These are phyloP conservation scores for Yarrowia bubula DNA, from an alignment of 805 yeast genomes.

Conservation along the genomic window DNA sequence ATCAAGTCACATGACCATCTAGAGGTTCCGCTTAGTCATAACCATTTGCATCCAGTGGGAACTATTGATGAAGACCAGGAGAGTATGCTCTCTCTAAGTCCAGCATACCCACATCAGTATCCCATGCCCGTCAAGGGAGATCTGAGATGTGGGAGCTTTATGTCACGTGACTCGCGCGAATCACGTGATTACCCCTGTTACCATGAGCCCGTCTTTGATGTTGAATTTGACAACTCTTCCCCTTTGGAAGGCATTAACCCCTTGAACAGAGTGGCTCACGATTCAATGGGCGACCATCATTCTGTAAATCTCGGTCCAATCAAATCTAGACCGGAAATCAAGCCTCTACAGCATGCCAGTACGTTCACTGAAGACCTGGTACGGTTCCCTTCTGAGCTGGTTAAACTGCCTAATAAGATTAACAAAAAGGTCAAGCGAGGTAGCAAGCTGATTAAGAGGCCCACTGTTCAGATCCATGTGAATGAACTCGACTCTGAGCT, in stretches of 20 bases:
- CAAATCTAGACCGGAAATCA: neutral
- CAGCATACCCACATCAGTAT: neutral
- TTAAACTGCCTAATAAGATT: constrained; percentile 9
- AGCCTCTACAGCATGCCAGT: neutral
- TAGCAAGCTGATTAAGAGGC: neutral
- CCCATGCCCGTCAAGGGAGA: constrained; percentile 10
- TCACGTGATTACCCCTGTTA: neutral
- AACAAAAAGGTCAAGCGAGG: constrained; percentile 8
- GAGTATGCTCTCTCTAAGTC: neutral
- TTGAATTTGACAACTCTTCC: neutral
- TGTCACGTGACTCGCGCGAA: neutral
- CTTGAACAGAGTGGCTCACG: neutral
- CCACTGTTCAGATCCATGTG: neutral
- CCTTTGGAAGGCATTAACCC: constrained; percentile 10
- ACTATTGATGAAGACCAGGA: constrained; percentile 15
- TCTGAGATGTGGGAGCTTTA: neutral
- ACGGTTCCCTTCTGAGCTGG: constrained; percentile 5
- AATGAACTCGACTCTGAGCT: neutral
- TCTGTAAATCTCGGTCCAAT: neutral
- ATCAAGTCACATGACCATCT: constrained; percentile 15
- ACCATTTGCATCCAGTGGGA: neutral
- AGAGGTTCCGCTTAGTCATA: neutral
- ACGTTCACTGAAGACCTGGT: neutral
- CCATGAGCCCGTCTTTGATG: constrained; percentile 13
- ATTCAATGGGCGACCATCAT: neutral